These are phyloP conservation scores for Auricularia auricula-judae DNA, from an alignment of 768 basidiomycete species.

Conservation along the genomic window DNA sequence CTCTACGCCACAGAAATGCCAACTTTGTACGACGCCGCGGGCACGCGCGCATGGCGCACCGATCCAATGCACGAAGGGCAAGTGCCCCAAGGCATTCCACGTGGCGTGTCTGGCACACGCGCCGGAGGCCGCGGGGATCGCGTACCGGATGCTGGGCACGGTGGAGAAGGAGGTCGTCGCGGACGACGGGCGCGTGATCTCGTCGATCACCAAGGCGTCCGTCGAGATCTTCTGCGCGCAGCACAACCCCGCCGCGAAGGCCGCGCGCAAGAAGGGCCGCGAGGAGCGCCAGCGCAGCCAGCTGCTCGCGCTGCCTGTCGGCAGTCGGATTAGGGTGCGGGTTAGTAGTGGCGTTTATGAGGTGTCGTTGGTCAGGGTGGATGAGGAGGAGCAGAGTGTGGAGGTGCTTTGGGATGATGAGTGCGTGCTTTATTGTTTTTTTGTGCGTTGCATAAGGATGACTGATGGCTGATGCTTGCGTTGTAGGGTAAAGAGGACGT, in stretches of 20 bases:
- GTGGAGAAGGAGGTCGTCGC: conserved; percentile 71
- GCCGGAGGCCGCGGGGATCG: conserved; percentile 17
- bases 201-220: conserved; percentile 61
- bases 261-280: conserved; percentile 63
- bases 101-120: conserved; percentile 75
- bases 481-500: conserved; percentile 48
- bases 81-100: conserved; percentile 89
- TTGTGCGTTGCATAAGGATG: not conserved
- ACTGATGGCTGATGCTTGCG: not conserved
- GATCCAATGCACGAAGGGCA: conserved; percentile 90
- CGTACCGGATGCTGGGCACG: conserved; percentile 49
- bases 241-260: conserved; percentile 83
- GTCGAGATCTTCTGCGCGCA: conserved; percentile 72
- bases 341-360: conserved; percentile 80
- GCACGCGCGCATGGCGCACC: conserved; percentile 66
- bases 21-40: conserved; percentile 61
- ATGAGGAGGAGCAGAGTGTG: conserved; percentile 58
- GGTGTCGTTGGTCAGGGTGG: conserved; percentile 62
- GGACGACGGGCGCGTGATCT: conserved; percentile 31
- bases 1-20: conserved; percentile 95
- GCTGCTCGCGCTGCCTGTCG: conserved; percentile 54
- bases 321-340: conserved; percentile 75
- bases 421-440: not conserved
- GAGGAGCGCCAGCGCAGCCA: conserved; percentile 63
- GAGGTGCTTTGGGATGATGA: conserved; percentile 73